phyloP scores from a whole-genome alignment of 2,329 filamentous ascomycete genomes.

The Aschersonia sp. region DNA sequence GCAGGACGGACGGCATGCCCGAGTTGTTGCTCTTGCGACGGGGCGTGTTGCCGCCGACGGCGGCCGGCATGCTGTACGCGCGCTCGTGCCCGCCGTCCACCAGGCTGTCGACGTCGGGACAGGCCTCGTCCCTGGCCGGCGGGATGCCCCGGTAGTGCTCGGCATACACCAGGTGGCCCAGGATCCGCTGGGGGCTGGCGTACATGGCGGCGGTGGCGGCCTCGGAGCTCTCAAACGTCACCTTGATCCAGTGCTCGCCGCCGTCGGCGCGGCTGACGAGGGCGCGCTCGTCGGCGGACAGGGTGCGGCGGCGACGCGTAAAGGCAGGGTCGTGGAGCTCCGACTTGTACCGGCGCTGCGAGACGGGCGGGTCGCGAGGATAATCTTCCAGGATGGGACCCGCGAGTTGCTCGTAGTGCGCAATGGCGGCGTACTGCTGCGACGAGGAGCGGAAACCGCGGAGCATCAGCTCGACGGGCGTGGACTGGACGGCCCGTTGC shows the following conservation, averaged over 20 bases:
- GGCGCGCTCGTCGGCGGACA: slow-evolving; percentile 58
- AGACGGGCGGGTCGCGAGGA: slow-evolving; percentile 63
- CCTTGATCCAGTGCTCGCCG: slow-evolving; percentile 83
- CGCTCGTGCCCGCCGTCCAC: slow-evolving; percentile 15
- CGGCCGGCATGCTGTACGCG: slow-evolving; percentile 21
- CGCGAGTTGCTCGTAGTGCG: slow-evolving; percentile 76
- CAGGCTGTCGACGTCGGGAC: slow-evolving; percentile 35
- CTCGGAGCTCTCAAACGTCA: slow-evolving; percentile 63
- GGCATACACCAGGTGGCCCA: slow-evolving; percentile 56
- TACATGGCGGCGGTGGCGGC: slow-evolving; percentile 56
- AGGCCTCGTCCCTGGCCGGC: slow-evolving; percentile 47
- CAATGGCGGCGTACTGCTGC: slow-evolving; percentile 73
- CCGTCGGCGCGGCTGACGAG: slow-evolving; percentile 72
- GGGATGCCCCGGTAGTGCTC: slow-evolving; percentile 54
- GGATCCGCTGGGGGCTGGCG: slow-evolving; percentile 56
- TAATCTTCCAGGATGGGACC: slow-evolving; percentile 89
- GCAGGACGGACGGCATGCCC: slow-evolving; percentile 20
- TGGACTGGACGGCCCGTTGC: slow-evolving; percentile 19
- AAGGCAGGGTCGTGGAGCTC: slow-evolving; percentile 61
- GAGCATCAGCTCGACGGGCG: slow-evolving; percentile 62
- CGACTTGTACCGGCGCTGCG: slow-evolving; percentile 55
- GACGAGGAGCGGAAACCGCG: slow-evolving; percentile 58
- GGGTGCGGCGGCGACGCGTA: slow-evolving; percentile 42
- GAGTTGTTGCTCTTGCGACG: slow-evolving; percentile 11
- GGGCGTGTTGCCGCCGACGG: slow-evolving; percentile 9